Evolutionary conservation across 192 early-diverging fungal genomes (phyloP).

Genomic region (Kickxella alabastrina): DNA sequence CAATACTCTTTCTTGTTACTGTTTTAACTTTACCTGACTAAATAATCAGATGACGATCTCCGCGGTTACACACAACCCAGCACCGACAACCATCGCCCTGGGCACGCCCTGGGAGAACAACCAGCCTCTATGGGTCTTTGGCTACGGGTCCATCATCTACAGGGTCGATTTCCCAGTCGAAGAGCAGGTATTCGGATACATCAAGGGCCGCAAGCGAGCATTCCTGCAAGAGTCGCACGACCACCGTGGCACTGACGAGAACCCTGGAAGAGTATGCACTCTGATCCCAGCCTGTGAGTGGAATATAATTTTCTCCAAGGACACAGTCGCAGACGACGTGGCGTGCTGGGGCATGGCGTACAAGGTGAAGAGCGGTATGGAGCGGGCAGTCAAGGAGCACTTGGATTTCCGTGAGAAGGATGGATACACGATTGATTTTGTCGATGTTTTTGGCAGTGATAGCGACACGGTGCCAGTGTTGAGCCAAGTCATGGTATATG

Average conservation of each 20-base stretch:
- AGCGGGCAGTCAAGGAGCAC: slow-evolving; percentile 63
- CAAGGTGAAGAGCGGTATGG: slow-evolving; percentile 64
- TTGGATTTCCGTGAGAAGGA: slow-evolving; percentile 89
- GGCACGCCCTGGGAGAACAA: slow-evolving; percentile 23
- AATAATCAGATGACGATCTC: too few relatives aligned
- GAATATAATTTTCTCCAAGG: slow-evolving; percentile 29
- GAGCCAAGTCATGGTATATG: slow-evolving; percentile 69
- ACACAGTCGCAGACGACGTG: slow-evolving; percentile 13
- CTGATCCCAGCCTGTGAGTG: slow-evolving; percentile 72
- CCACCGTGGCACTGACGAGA: slow-evolving; percentile 76
- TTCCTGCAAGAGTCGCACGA: slow-evolving; percentile 65
- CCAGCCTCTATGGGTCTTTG: slow-evolving; percentile 60
- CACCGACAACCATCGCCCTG: slow-evolving; percentile 4
- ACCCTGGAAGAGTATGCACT: slow-evolving; percentile 84
- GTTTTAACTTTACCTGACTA: too few relatives aligned
- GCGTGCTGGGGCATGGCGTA: slow-evolving; percentile 82
- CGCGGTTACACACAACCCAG: too few relatives aligned
- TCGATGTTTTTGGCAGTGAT: slow-evolving; percentile 56
- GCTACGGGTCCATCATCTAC: slow-evolving; percentile 69
- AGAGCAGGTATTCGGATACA: slow-evolving; percentile 15
- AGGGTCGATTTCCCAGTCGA: slow-evolving; percentile 68
- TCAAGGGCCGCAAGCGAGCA: slow-evolving; percentile 10
- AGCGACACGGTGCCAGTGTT: slow-evolving; percentile 33
- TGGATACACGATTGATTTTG: slow-evolving; percentile 69
- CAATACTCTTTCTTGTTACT: too few relatives aligned